Evolutionary conservation across 2,329 filamentous ascomycete genomes (phyloP).

Genomic region (Phoma sp.): DNA sequence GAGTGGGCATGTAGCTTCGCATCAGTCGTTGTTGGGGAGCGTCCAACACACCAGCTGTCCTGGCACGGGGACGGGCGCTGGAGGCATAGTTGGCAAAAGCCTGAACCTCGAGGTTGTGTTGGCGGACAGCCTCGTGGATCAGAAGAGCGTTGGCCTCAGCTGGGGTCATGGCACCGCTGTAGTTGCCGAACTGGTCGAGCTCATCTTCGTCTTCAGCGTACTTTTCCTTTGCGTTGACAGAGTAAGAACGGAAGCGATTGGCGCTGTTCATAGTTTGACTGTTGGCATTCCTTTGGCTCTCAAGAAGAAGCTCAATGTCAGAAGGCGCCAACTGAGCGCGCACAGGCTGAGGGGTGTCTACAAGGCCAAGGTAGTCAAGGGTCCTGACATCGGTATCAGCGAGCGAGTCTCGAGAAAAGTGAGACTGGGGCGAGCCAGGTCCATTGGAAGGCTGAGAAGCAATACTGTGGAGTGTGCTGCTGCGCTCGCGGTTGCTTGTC

Average conservation of each 20-base stretch:
- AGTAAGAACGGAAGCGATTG: constrained; percentile 94
- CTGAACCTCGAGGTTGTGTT: constrained; percentile 92
- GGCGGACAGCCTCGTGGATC: constrained; percentile 77
- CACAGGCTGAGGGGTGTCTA: constrained; percentile 86
- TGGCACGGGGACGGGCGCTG: constrained; percentile 81
- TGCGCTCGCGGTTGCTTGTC: constrained; percentile 80
- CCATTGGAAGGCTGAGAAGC: constrained; percentile 86
- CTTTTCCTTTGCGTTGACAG: constrained; percentile 97
- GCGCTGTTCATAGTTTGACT: constrained; percentile 67
- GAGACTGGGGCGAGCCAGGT: constrained; percentile 83
- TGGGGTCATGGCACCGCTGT: constrained; percentile 67
- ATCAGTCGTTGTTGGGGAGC: constrained; percentile 69
- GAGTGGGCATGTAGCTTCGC: constrained; percentile 76
- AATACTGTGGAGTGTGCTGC: constrained; percentile 87
- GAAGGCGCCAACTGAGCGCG: constrained; percentile 74
- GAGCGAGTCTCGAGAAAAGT: constrained; percentile 83
- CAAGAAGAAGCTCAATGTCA: constrained; percentile 56
- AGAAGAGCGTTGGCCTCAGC: constrained; percentile 65
- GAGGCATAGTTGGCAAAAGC: constrained; percentile 87
- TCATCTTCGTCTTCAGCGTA: constrained; percentile 90
- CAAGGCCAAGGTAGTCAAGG: constrained; percentile 91
- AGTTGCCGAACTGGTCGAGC: constrained; percentile 71
- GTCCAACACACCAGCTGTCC: constrained; percentile 91
- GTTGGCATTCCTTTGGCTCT: constrained; percentile 64
- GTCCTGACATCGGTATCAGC: constrained; percentile 91